Evolutionary conservation across 257 asterid genomes (phyloP), one percentile per base, ranked within the genome.

Genomic region (Datura wrightii): DNA sequence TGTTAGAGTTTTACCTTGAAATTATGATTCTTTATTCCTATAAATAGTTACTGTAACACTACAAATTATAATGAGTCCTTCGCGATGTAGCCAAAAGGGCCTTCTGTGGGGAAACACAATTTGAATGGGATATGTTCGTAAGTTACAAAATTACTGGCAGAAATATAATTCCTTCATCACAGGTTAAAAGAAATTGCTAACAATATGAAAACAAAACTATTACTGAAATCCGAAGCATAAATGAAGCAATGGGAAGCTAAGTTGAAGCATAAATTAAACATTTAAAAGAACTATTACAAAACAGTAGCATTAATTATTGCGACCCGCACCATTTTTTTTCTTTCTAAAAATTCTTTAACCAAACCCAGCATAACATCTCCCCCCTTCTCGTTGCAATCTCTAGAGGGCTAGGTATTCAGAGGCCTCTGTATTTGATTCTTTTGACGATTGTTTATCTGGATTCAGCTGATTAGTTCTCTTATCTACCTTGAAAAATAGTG

Each of bases 401-500:
- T 67, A 74, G 44, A 24, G 42, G 44, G 58, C 34, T 74, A 19
- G 44, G 24, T 24, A 24, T 13, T 6, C 44, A 10, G 60, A 13
- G 81, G 60, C 60, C 24, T 50, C 13, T 50, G 42, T 74, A 19
- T 24, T 24, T 74, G 81, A 24, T 74, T 1, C 19, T 16, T 13
- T 44, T 74, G 42, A 74, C n/a, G 44, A 74, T 74, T 48, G 62
- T 79, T 7, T 80, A 56, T 72, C 70, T 79, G 59, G 85, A 59
- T 83, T 36, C 79, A 85, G 67, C 48, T 52, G 36, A 56, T 83
- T 55, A 70, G 79, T 59, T 36, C 24, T 85, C 82, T 52, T 86
- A 84, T 70, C 70, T 86, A 54, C 78, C 84, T 19, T 83, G 85
- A 13, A 55, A 62, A 82, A 55, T 31, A 74, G 78, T 37, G 48